Base-by-base conservation (phyloP, 176 grass and related monocot genomes). In the Eremochloa ophiuroides region DNA sequence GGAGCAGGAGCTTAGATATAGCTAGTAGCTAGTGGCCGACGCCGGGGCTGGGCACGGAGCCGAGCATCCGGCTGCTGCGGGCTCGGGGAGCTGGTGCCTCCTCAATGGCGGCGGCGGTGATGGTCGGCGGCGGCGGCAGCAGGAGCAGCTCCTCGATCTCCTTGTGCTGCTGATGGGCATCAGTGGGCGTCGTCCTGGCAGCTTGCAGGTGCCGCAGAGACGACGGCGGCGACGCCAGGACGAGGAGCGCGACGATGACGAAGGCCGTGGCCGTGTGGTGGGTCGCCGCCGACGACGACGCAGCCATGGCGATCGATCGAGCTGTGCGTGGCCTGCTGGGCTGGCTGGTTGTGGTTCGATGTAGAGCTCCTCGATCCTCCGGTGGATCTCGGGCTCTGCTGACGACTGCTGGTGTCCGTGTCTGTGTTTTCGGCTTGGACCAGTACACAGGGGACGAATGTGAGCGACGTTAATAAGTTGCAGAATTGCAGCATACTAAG, bases 31-130 rank as follows among this genome's bases (percentile, higher is more conserved):
- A 91, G 69, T 91, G 89, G 60, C 89, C 89, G 8, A 88, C 82
- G 78, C 89, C 89, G 46, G 89, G 85, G 78, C 89, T 91, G 0
- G 89, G 89, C 73, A 91, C 89, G 47, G 89, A 91, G 10, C 78
- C 89, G 39, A 91, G 76, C 82, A 88, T 48, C 76, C 89, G 47
- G 50, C 66, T 39, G 42, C 41, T 27, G 7, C 1, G 59, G 4
- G 58, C 10, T 13, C n/a, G n/a, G n/a, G 59, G 6, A 4, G 37
- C 6, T 6, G 37, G n/a, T 4, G 77, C 30, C 9, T 13, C 53
- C 22, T 17, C 27, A 6, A 47, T n/a, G n/a, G n/a, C n/a, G n/a
- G n/a, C n/a, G n/a, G n/a, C 42, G 81, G 60, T 10, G 14, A 29
- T 10, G 35, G 4, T 1, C 28, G 62, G 61, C 26, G 70, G 31